Evolutionary conservation across 2,329 filamentous ascomycete genomes (phyloP), one percentile per base, ranked within the genome.

Genomic region (Neoarthrinium moseri): DNA sequence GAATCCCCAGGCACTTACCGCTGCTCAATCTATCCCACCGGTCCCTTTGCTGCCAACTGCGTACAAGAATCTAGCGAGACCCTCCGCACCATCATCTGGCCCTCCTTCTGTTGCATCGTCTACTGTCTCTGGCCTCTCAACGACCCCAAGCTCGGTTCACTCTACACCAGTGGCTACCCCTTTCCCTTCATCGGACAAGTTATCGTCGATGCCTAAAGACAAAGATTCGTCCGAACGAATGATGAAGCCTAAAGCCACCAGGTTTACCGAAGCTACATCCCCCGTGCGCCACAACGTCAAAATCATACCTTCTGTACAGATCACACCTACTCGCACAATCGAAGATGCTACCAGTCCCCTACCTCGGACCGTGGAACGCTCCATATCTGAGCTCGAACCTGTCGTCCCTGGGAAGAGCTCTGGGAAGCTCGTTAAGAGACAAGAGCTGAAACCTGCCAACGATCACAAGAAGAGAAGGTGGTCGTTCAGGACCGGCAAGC

Each of bases 61-160:
- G 10, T 5, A 20, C 18, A 10, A 15, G 5, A 18, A 33, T 17
- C 33, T 26, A 4, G 18, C 18, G 6, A 27, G 15, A 17, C 27
- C 20, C 26, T 49, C 57, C 5, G 48, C 53, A 13, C 49, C 35
- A 17, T 42, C 32, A 10, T 45, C 46, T 22, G 35, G 35, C 8
- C 23, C 36, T 6, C 21, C 48, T 30, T 60, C 59, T 2, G 48
- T 53, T 15, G 51, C 52, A n/a, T 57, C 56, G n/a, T 60, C 60
- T 1, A 46, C 51, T 17, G 49, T 38, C 27, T 61, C 60, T 40
- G 56, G 54, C 23, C 49, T 56, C 37, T 61, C 59, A 29, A 53
- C 50, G 15, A 46, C 56, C 11, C 54, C 60, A 7, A 54, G 45
- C 24, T 56, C 50, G 29, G 33, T 47, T 21, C 35, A 39, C 6